Base-by-base conservation (phyloP, 306 rosid species). In the Styphnolobium japonicum region DNA sequence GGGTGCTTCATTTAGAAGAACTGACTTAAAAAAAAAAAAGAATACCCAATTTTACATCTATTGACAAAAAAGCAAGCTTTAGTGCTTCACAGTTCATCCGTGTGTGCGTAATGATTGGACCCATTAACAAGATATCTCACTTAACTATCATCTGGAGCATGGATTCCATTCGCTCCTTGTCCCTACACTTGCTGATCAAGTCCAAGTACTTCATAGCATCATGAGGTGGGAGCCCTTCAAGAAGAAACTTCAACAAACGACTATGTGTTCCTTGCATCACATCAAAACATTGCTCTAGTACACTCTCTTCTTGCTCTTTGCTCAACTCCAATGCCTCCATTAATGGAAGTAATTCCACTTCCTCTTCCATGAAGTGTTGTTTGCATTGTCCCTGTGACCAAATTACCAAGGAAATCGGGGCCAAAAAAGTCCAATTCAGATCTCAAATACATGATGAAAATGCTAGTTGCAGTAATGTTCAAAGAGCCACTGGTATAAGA, bases 141-240 rank as follows among this genome's bases (percentile, higher is more conserved):
- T 76, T 65, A 53, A 69, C 62, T 36, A 73, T 82, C 74, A 33
- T 76, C 4, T 45, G 78, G 31, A 87, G 84, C 85, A 87, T 84
- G 19, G 93, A 71, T 70, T 87, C 83, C 79, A 80, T 75, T 81
- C 55, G 64, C 2, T 84, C 88, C 39, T 71, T 82, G 79, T 85
- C 82, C 62, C 76, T 82, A 78, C 89, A 89, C 81, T 77, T 86
- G 46, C 77, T 31, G 53, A 93, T 87, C 78, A 91, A 77, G 72
- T 93, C 98, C 89, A 93, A 56, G 80, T 93, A 93, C 71, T 86
- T 90, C 90, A 93, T 86, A 16, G 98, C 93, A 86, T 93, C 98
- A 21, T 31, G 56, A 18, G 95, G 88, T 48, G 83, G 78, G 9
- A 93, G 87, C 37, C 98, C 98, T 83, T 93, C 93, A 3, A 93